Evolutionary conservation across 2,329 filamentous ascomycete genomes (phyloP), one percentile per base, ranked within the genome.

Genomic region (Biscogniauxia marginata): DNA sequence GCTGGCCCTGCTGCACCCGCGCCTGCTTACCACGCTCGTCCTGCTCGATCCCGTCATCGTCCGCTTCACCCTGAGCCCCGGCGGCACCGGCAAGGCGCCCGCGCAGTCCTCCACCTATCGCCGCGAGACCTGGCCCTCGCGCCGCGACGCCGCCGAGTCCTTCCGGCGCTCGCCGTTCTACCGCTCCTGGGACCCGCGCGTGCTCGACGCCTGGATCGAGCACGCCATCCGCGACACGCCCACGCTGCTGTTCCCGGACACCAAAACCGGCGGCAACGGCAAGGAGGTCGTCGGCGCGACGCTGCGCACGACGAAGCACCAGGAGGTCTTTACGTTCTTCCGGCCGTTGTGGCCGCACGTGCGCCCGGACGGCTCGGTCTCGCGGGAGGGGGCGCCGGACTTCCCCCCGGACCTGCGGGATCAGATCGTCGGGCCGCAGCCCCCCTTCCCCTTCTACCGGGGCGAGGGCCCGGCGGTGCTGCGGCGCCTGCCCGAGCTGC

Each of bases 41-140:
- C 81, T 96, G 25, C 76, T 97, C n/a, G 93, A 97, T 69, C 91
- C 93, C 0, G 89, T 95, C 59, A 87, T 96, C 63, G 80, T 84
- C 50, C 57, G 73, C 76, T 71, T 77, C 79, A 64, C 64, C 72
- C 66, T 69, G 60, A 30, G 72, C 70, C 61, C 74, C 70, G 61
- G 67, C 71, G 73, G 70, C 22, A 67, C 66, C 8, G 63, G 66
- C 19, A 70, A 70, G 25, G 66, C 68, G n/a, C 77, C 78, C 0
- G 84, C 84, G 3, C 75, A 79, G 54, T 77, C 85, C 21, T 96
- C 91, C 30, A 83, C 88, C 8, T 80, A 81, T 61, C 86, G 93
- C 13, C 85, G 91, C 46, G 93, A 97, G 64, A 67, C 83, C 54
- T 98, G 93, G 95, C 88, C 91, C 0, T 91, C 88, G 0, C 84